phyloP scores from a whole-genome alignment of 345 rosid species.

The Eucalyptus cloeziana region DNA sequence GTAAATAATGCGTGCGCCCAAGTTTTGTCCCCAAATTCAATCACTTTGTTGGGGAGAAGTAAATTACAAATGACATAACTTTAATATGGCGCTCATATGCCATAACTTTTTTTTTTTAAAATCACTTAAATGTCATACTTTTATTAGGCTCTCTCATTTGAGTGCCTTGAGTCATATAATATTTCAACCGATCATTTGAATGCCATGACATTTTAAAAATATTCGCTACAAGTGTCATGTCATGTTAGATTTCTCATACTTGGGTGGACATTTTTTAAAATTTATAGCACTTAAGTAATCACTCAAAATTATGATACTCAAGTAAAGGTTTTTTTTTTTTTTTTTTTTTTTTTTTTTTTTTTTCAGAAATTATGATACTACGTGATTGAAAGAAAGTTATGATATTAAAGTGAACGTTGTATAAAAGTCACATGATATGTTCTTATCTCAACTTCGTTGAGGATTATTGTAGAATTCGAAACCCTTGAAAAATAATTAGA shows the following conservation, averaged over 20 bases:
- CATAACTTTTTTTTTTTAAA: not conserved
- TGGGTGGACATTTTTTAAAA: fast-evolving
- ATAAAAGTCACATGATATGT: not conserved
- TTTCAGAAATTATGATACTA: not conserved
- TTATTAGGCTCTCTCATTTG: fast-evolving
- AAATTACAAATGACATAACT: not conserved
- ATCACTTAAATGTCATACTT: not conserved
- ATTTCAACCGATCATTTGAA: not conserved
- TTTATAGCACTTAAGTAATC: not conserved
- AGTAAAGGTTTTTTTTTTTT: not conserved
- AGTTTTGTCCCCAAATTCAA: not conserved
- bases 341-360: no score
- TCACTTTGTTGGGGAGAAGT: not conserved
- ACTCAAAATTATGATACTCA: not conserved
- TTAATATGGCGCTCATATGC: not conserved
- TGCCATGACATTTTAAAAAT: fast-evolving
- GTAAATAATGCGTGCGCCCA: not conserved
- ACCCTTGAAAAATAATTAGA: not conserved
- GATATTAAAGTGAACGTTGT: fast-evolving
- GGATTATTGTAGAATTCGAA: not conserved
- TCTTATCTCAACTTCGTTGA: not conserved
- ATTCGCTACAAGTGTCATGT: not conserved
- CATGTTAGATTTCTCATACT: not conserved
- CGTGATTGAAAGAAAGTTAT: not conserved
- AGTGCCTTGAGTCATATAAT: not conserved